phyloP scores from a whole-genome alignment of 1,139 yeast species.

The Saccharomyces hybrid region DNA sequence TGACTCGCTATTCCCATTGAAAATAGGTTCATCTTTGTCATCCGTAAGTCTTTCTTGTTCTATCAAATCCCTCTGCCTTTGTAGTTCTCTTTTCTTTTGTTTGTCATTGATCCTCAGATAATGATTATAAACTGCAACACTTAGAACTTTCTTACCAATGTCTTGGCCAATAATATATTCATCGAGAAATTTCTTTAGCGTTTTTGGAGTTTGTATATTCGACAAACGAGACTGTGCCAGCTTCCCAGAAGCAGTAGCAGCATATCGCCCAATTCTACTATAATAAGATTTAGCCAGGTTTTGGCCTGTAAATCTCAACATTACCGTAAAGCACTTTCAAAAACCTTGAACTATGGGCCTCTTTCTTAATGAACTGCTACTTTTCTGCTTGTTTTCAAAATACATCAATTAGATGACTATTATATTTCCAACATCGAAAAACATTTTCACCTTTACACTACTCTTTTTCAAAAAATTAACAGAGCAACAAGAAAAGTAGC shows the following conservation, averaged over 20 bases:
- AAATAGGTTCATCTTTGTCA: slow-evolving; percentile 13
- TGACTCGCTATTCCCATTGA: slow-evolving; percentile 20
- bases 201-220: slow-evolving; percentile 39
- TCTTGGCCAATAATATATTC: slow-evolving; percentile 47
- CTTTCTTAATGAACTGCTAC: too few species aligned
- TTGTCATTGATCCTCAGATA: slow-evolving; percentile 40
- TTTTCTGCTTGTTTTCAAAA: background rate
- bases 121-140: slow-evolving; percentile 52
- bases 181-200: slow-evolving; percentile 39
- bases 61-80: slow-evolving; percentile 14
- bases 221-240: slow-evolving; percentile 9
- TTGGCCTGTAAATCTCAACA: background rate
- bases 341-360: too few species aligned
- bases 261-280: slow-evolving; percentile 1
- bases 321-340: background rate
- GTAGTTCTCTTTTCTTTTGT: slow-evolving; percentile 22
- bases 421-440: background rate
- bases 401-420: background rate
- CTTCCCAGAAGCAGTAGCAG: slow-evolving; percentile 13
- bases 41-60: slow-evolving; percentile 11
- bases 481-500: background rate
- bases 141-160: slow-evolving; percentile 43
- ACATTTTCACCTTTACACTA: background rate
- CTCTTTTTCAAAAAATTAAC: background rate
- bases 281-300: background rate